Conservation (phyloP, 2,329 filamentous ascomycete genomes). For the Penicillium sp. region DNA sequence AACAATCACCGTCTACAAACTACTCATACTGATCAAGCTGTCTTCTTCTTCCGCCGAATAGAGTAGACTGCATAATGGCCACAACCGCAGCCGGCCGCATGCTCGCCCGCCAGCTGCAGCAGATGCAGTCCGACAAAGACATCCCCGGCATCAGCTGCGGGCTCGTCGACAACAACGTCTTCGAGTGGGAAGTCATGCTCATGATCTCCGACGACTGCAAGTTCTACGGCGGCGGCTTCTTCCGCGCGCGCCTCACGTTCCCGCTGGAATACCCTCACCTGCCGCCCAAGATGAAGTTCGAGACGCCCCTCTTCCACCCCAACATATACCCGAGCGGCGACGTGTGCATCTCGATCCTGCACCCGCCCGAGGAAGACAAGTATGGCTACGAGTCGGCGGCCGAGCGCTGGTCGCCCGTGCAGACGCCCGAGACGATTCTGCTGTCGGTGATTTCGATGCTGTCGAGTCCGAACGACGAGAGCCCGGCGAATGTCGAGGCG, state of each 20-base stretch:
- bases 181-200: slow-evolving; percentile 98
- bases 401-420: slow-evolving; percentile 92
- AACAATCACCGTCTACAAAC: too few relatives aligned
- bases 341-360: slow-evolving; percentile 95
- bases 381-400: slow-evolving; percentile 87
- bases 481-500: slow-evolving; percentile 90
- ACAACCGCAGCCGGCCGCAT: slow-evolving; percentile 54
- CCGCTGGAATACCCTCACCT: slow-evolving; percentile 80
- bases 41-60: not conserved
- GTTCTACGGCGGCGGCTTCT: slow-evolving; percentile 94
- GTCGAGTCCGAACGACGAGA: slow-evolving; percentile 89
- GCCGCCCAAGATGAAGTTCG: slow-evolving; percentile 85
- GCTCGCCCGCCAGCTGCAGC: slow-evolving; percentile 80
- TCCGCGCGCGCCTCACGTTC: slow-evolving; percentile 79
- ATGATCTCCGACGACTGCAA: slow-evolving; percentile 96
- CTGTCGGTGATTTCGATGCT: slow-evolving; percentile 90
- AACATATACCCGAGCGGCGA: slow-evolving; percentile 86
- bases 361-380: slow-evolving; percentile 89
- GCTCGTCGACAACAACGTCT: slow-evolving; percentile 78
- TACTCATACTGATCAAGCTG: too few relatives aligned
- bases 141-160: slow-evolving; percentile 93
- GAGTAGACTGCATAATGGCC: slow-evolving; percentile 29
- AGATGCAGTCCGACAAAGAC: slow-evolving; percentile 88
- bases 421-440: slow-evolving; percentile 91
- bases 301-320: slow-evolving; percentile 83